Conservation (phyloP, 2,329 filamentous ascomycete species). For the Cercospora canescens region DNA sequence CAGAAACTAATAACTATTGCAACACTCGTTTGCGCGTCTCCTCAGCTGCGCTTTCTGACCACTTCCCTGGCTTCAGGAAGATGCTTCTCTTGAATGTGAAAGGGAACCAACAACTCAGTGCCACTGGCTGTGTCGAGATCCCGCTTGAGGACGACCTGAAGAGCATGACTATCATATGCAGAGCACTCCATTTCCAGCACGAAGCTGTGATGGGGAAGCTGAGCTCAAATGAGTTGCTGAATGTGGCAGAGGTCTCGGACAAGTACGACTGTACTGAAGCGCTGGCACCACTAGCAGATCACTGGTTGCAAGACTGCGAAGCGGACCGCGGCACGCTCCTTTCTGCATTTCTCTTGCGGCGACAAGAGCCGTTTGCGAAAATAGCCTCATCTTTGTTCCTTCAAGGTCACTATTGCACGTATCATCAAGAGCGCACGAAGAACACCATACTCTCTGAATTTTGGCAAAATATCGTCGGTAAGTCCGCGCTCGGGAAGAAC, state of each 20-base stretch:
- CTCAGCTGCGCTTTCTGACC: slow-evolving; percentile 11
- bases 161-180: background rate
- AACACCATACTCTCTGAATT: background rate
- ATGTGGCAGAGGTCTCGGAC: background rate
- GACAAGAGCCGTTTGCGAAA: background rate
- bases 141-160: slow-evolving; percentile 7
- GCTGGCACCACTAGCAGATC: background rate
- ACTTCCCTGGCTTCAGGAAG: slow-evolving; percentile 16
- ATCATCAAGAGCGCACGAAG: background rate
- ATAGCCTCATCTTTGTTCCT: background rate
- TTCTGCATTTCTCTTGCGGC: background rate
- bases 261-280: background rate
- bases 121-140: background rate
- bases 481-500: background rate
- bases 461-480: background rate
- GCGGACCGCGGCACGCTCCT: background rate
- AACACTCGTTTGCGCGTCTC: slow-evolving; percentile 10
- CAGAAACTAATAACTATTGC: background rate
- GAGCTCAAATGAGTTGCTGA: background rate
- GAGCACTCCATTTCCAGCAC: background rate
- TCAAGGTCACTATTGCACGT: background rate
- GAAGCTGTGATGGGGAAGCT: background rate
- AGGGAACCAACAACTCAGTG: background rate
- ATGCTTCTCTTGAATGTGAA: slow-evolving; percentile 6
- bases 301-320: background rate